A percentile compares a stretch with the other conserved stretches of the same genome.
Conservation (phyloP, 2,329 filamentous ascomycete genomes). For the Sarocladiaceae sp. region DNA sequence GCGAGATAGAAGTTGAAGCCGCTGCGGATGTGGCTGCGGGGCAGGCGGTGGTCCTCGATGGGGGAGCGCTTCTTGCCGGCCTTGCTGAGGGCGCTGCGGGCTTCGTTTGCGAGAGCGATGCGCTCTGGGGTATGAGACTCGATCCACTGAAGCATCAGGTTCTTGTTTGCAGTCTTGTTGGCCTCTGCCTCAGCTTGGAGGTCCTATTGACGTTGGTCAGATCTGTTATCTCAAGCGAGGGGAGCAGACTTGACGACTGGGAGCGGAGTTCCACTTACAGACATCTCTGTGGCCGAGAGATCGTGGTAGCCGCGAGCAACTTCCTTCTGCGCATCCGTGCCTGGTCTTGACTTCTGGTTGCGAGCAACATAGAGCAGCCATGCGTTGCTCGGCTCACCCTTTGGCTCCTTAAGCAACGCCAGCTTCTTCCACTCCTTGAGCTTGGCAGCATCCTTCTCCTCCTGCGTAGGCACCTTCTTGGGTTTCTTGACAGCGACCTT, state of each 20-base stretch:
- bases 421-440: conserved; percentile 30
- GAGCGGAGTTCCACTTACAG: conserved; percentile 30
- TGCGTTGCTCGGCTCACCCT: conserved; percentile 20
- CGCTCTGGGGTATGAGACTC: conserved; percentile 30
- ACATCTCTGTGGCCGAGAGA: conserved; percentile 32
- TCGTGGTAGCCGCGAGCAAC: conserved; percentile 29
- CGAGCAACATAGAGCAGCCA: conserved; percentile 32
- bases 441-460: conserved; percentile 31
- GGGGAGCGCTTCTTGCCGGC: conserved; percentile 1
- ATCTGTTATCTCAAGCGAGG: not conserved
- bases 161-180: conserved; percentile 36
- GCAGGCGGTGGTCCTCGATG: conserved; percentile 42
- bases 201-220: conserved; percentile 13
- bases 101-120: conserved; percentile 40
- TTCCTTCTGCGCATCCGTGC: conserved; percentile 16
- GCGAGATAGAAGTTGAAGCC: conserved; percentile 31
- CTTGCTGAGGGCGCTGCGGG: conserved; percentile 28
- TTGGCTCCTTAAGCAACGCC: conserved; percentile 35
- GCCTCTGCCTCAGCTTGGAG: conserved; percentile 26
- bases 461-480: conserved; percentile 29
- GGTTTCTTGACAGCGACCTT: conserved; percentile 20
- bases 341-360: conserved; percentile 11
- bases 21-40: conserved; percentile 27
- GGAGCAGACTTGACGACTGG: not conserved
- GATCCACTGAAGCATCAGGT: conserved; percentile 41